These are phyloP conservation scores for Tetracladium maxilliforme DNA, from an alignment of 2,329 filamentous ascomycete species.

Conservation along the genomic window DNA sequence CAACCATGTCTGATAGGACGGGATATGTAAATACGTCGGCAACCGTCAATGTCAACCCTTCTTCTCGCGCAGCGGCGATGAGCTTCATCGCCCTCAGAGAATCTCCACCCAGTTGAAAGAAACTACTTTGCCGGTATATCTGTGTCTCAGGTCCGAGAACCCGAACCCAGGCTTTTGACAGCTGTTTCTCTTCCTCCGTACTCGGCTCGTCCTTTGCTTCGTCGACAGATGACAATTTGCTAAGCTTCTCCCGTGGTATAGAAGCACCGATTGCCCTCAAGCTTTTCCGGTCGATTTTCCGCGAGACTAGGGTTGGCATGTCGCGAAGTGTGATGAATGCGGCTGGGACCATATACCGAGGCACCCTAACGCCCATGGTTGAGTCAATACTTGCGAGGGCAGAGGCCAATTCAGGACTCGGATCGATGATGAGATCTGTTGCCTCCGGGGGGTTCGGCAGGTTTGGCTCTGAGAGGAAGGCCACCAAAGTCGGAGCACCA, in stretches of 20 bases:
- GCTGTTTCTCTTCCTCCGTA: slow-evolving; percentile 3
- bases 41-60: slow-evolving; percentile 19
- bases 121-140: slow-evolving; percentile 7
- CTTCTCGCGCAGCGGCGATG: slow-evolving; percentile 19
- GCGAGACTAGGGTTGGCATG: slow-evolving; percentile 15
- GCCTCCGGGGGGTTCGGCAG: too few relatives aligned
- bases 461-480: slow-evolving; percentile 16
- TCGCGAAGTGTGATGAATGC: slow-evolving; percentile 13
- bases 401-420: slow-evolving; percentile 9
- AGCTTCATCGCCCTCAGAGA: slow-evolving; percentile 24
- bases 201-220: slow-evolving; percentile 1
- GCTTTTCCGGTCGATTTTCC: slow-evolving; percentile 20
- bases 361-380: slow-evolving; percentile 10
- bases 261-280: slow-evolving; percentile 17
- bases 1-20: slow-evolving; percentile 3
- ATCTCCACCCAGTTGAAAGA: slow-evolving; percentile 19
- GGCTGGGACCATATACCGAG: slow-evolving; percentile 17
- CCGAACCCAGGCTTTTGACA: slow-evolving; percentile 4
- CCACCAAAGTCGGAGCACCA: slow-evolving; percentile 15
- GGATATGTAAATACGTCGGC: slow-evolving; percentile 24
- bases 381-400: slow-evolving; percentile 9
- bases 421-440: slow-evolving; percentile 13
- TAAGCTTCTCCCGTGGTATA: slow-evolving; percentile 5
- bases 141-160: slow-evolving; percentile 3
- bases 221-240: slow-evolving; percentile 3